A percentile compares a stretch with the other conserved stretches of the same genome.
These are phyloP conservation scores for Bryopsis sp. DNA, from an alignment of 139 green algal genomes.

Conservation along the genomic window DNA sequence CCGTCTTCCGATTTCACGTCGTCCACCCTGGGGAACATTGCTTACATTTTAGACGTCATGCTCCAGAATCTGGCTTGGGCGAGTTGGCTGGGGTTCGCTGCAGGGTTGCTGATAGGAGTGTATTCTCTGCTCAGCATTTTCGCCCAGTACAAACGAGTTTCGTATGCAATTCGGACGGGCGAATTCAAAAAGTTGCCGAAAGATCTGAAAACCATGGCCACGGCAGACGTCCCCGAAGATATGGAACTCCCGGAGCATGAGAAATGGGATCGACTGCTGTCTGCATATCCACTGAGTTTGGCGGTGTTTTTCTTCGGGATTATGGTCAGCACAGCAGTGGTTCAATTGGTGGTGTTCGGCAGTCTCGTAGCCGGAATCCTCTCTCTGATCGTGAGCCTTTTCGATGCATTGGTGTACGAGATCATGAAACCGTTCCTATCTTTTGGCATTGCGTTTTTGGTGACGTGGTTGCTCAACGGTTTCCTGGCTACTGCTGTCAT, in stretches of 20 bases:
- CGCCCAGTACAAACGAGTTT: constrained; percentile 5
- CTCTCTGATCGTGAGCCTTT: constrained; percentile 1
- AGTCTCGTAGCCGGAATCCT: neutral
- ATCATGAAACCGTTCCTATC: constrained; percentile 5
- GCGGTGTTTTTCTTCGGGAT: constrained; percentile 16
- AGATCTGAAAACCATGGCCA: neutral
- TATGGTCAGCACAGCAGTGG: constrained; percentile 14
- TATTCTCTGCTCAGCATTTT: constrained; percentile 6
- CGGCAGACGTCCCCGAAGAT: neutral
- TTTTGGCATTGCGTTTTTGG: constrained; percentile 5
- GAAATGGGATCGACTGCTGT: constrained; percentile 4
- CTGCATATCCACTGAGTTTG: neutral
- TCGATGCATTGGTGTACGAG: neutral
- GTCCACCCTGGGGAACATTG: neutral
- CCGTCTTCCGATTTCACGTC: neutral
- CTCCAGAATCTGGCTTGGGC: neutral
- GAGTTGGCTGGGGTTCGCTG: neutral
- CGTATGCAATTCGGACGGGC: constrained; percentile 1
- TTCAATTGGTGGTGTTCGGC: constrained; percentile 12
- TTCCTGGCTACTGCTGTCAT: neutral
- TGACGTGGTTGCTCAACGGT: constrained; percentile 10
- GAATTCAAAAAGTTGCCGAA: constrained; percentile 5
- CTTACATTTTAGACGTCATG: neutral
- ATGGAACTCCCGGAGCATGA: too few relatives aligned
- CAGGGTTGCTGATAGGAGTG: neutral